Evolutionary conservation across 2,329 filamentous ascomycete species (phyloP), one percentile per base, ranked within the genome.

Genomic region (Fusarium ambrosium): DNA sequence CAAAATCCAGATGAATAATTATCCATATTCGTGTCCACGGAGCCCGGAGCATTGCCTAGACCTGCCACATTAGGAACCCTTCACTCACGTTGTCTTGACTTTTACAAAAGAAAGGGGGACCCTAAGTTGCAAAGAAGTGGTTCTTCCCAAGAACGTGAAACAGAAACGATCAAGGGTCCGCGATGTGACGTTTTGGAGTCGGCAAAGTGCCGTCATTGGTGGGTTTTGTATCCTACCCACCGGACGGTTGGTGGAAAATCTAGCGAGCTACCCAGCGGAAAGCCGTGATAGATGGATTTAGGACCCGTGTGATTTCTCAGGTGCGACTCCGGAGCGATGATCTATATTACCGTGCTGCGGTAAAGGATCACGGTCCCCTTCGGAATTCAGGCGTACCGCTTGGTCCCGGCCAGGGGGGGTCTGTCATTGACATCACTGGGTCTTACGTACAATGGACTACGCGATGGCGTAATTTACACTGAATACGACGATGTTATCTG

Each of bases 211-310:
- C 18, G 0, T 14, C 3, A 75, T 77, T 76, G 74, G 72, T 73
- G 72, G 69, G 63, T 51, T 58, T 62, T 5, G 3, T 0, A n/a
- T 4, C 1, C 4, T 18, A 18, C 9, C 14, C 39, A 7, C 29
- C 20, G 16, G 32, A 14, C 13, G 58, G 72, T 74, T 74, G 70
- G 72, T 74, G 70, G 72, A 67, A 73, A 64, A 62, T 71, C 16
- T 48, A 34, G 27, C 24, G 41, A n/a, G 41, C 43, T 9, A 14
- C 20, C 18, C 24, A 62, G 39, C 36, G 11, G 55, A 24, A 43
- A 13, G 45, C 32, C 53, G 61, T 64, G 70, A 73, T 70, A 69
- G 64, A 48, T 70, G 41, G 36, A 39, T 43, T 64, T 39, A 24
- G 48, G 59, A 51, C 39, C 10, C 2, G 61, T 10, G 32, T 20